Base-by-base conservation (phyloP, 2,329 filamentous ascomycete species). In the Cryphonectria radicalis region DNA sequence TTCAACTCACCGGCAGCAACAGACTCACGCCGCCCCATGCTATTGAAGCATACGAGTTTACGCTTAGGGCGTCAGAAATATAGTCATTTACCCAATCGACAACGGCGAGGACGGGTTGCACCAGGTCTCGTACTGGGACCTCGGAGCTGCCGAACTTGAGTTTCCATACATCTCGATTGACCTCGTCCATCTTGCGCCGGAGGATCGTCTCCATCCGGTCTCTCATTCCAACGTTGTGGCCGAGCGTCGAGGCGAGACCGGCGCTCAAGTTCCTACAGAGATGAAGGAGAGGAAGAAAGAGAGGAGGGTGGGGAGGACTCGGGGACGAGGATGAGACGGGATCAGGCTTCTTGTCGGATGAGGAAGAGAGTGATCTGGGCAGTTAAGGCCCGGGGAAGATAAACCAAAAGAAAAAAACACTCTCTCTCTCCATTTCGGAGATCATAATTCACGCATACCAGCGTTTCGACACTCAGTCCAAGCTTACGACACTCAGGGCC, bases 71-170 rank as follows among this genome's bases (percentile, higher is more conserved):
- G 10, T 55, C 50, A 13, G 10, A 25, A 28, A 76, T 70, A 64
- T 74, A 76, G 11, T 70, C 37, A 40, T 76, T 68, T 19, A 71
- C 74, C 70, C 59, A 70, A 8, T 67, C 50, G 57, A 76, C 68
- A 14, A 73, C 67, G 13, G 68, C 68, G 43, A 75, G 55, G 19
- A 75, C 71, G 2, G 74, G 71, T 53, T 70, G 14, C 10, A 69
- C 69, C 43, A 75, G n/a, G 50, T 74, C 72, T 59, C 67, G 71
- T 13, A 74, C 70, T 11, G 64, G 67, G 32, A 73, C 32, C 25
- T 74, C 71, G 3, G 67, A 65, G 32, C 64, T 69, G 25, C 66
- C 64, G 46, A 74, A 74, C 19, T 66, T 75, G 22, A 76, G 40
- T 62, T 66, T 75, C 66, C 53, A 67, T 14, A 53, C 32, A 7